A percentile compares a stretch with the other conserved stretches of the same genome.
Evolutionary conservation across 2,329 filamentous ascomycete genomes (phyloP).

Genomic region (Sporothrix inflata): DNA sequence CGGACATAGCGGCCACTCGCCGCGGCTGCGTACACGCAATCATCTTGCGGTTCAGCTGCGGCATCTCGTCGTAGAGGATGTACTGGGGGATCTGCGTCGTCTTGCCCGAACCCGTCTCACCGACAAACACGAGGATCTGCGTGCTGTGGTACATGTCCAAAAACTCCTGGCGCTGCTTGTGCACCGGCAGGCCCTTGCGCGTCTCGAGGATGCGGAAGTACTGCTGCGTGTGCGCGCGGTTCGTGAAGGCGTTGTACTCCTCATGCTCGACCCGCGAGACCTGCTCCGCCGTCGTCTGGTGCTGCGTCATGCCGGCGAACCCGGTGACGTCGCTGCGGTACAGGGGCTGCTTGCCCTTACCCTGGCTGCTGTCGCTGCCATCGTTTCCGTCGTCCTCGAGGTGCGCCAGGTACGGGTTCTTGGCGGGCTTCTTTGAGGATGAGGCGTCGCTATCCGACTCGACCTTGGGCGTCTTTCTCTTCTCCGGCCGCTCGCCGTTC

Average conservation of each 20-base stretch:
- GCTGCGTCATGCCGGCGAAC: slow-evolving; percentile 71
- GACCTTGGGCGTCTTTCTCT: slow-evolving; percentile 28
- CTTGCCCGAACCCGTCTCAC: slow-evolving; percentile 98
- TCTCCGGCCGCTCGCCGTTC: slow-evolving; percentile 28
- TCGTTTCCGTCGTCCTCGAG: slow-evolving; percentile 59
- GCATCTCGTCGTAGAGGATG: slow-evolving; percentile 94
- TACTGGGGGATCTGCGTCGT: slow-evolving; percentile 99
- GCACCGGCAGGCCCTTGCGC: slow-evolving; percentile 83
- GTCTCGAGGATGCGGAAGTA: slow-evolving; percentile 90
- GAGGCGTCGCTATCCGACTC: slow-evolving; percentile 28
- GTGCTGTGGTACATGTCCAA: slow-evolving; percentile 88
- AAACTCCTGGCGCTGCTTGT: slow-evolving; percentile 94
- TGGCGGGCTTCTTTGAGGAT: slow-evolving; percentile 36
- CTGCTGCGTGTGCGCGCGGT: slow-evolving; percentile 71
- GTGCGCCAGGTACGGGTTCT: slow-evolving; percentile 92
- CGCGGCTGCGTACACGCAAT: slow-evolving; percentile 97
- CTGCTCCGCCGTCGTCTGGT: slow-evolving; percentile 77
- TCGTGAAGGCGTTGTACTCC: slow-evolving; percentile 84
- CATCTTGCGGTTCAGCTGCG: slow-evolving; percentile 82
- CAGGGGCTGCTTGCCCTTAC: slow-evolving; percentile 1
- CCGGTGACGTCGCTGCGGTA: slow-evolving; percentile 37
- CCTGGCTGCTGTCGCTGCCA: slow-evolving; percentile 37
- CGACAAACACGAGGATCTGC: slow-evolving; percentile 97
- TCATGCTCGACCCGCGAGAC: slow-evolving; percentile 77
- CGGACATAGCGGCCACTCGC: slow-evolving; percentile 97